These are phyloP conservation scores for Debaryomycetaceae sp. DNA, from an alignment of 1,139 yeast genomes.

Conservation along the genomic window DNA sequence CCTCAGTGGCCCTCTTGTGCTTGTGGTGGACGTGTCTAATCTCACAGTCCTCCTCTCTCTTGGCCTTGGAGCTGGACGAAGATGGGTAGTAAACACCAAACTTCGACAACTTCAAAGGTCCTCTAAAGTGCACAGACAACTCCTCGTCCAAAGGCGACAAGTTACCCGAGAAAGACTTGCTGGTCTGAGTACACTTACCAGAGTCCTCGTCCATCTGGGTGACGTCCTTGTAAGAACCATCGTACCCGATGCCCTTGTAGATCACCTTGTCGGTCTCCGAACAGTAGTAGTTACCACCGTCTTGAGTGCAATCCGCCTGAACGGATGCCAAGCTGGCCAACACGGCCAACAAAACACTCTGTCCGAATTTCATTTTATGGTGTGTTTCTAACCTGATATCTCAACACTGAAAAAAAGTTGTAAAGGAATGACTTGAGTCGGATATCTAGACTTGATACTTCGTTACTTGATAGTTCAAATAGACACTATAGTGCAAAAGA, in stretches of 20 bases:
- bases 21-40: conserved; percentile 52
- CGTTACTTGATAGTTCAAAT: background rate
- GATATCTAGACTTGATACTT: conserved; percentile 2
- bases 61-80: conserved; percentile 28
- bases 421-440: conserved; percentile 18
- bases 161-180: conserved; percentile 52
- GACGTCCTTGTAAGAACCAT: conserved; percentile 63
- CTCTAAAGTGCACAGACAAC: conserved; percentile 78
- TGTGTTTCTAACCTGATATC: background rate
- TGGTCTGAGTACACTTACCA: conserved; percentile 53
- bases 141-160: conserved; percentile 69
- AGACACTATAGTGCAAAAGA: background rate
- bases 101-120: conserved; percentile 61
- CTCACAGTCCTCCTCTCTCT: conserved; percentile 33
- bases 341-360: conserved; percentile 9
- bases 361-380: conserved; percentile 14
- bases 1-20: conserved; percentile 59
- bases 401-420: conserved; percentile 1
- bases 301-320: conserved; percentile 19
- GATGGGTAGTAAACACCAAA: conserved; percentile 62
- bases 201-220: conserved; percentile 45
- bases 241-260: conserved; percentile 66
- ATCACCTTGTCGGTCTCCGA: conserved; percentile 61
- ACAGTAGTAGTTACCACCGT: conserved; percentile 83
- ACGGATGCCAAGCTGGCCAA: conserved; percentile 7